Percentiles rank a stretch among this genome's conserved stretches.
These are phyloP conservation scores for Caryopteris hybrid DNA, from an alignment of 305 asterid species.

Conservation along the genomic window DNA sequence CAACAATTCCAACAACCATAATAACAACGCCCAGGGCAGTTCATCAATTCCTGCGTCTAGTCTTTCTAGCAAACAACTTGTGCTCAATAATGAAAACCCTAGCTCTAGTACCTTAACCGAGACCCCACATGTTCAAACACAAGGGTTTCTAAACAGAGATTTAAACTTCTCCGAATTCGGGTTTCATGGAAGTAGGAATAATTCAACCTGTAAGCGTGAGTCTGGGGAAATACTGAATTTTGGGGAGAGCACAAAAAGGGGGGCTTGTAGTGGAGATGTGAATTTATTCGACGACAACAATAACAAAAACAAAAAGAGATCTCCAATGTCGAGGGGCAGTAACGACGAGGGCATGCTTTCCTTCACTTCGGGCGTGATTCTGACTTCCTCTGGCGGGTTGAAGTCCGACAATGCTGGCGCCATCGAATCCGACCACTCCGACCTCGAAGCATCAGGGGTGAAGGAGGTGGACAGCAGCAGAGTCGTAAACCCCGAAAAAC, in stretches of 20 bases:
- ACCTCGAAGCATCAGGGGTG: slow-evolving; percentile 72
- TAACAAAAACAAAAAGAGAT: slow-evolving; percentile 33
- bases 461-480: slow-evolving; percentile 73
- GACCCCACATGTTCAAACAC: slow-evolving; percentile 26
- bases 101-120: slow-evolving; percentile 29
- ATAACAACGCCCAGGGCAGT: slow-evolving; percentile 15
- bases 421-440: slow-evolving; percentile 71
- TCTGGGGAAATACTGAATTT: slow-evolving; percentile 63
- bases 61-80: slow-evolving; percentile 26
- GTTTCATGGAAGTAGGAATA: slow-evolving; percentile 27
- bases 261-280: slow-evolving; percentile 22
- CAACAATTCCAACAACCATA: slow-evolving; percentile 2
- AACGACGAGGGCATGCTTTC: slow-evolving; percentile 89
- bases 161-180: slow-evolving; percentile 64
- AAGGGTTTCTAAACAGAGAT: slow-evolving; percentile 36
- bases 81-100: slow-evolving; percentile 35
- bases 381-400: background rate
- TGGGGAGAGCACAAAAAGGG: slow-evolving; percentile 39
- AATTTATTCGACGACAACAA: slow-evolving; percentile 26
- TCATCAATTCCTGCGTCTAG: slow-evolving; percentile 33
- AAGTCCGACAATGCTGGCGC: slow-evolving; percentile 37
- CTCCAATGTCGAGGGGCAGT: slow-evolving; percentile 51
- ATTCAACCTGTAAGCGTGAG: slow-evolving; percentile 51
- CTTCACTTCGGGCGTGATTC: slow-evolving; percentile 45
- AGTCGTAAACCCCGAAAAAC: slow-evolving; percentile 59